Conservation (phyloP, 1,139 yeast genomes). For the Saccharomycopsis hybrid region DNA sequence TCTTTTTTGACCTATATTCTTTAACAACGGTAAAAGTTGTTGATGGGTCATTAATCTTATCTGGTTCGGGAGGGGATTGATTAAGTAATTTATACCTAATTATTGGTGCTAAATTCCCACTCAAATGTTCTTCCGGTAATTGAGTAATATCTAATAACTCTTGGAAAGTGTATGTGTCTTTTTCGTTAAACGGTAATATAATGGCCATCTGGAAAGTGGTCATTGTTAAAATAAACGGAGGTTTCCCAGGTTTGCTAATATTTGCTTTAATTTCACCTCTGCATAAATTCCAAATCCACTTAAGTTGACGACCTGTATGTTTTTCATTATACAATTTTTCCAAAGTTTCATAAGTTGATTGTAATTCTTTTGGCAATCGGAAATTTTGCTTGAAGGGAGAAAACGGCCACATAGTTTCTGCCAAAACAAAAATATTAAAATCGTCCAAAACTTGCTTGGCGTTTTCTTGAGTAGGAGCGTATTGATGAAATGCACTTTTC, state of each 20-base stretch:
- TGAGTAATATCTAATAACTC: conserved; percentile 66
- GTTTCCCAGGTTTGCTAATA: conserved; percentile 72
- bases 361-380: conserved; percentile 56
- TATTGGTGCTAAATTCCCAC: conserved; percentile 71
- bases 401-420: conserved; percentile 90
- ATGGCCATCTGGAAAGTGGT: conserved; percentile 86
- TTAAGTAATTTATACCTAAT: conserved; percentile 70
- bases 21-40: conserved; percentile 66
- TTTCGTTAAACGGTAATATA: conserved; percentile 68
- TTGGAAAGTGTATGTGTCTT: conserved; percentile 49
- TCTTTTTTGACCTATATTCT: conserved; percentile 80
- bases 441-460: conserved; percentile 43
- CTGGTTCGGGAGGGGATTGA: conserved; percentile 60
- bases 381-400: conserved; percentile 43
- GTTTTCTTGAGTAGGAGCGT: conserved; percentile 33
- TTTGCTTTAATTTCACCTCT: conserved; percentile 92
- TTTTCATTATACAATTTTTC: conserved; percentile 63
- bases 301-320: conserved; percentile 82
- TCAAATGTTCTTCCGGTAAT: conserved; percentile 57
- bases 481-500: conserved; percentile 57
- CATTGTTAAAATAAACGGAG: conserved; percentile 76
- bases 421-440: conserved; percentile 72
- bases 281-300: conserved; percentile 95
- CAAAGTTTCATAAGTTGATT: conserved; percentile 59
- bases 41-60: conserved; percentile 39